phyloP scores from a whole-genome alignment of 2,329 filamentous ascomycete species.

The Zopfia rhizophila region DNA sequence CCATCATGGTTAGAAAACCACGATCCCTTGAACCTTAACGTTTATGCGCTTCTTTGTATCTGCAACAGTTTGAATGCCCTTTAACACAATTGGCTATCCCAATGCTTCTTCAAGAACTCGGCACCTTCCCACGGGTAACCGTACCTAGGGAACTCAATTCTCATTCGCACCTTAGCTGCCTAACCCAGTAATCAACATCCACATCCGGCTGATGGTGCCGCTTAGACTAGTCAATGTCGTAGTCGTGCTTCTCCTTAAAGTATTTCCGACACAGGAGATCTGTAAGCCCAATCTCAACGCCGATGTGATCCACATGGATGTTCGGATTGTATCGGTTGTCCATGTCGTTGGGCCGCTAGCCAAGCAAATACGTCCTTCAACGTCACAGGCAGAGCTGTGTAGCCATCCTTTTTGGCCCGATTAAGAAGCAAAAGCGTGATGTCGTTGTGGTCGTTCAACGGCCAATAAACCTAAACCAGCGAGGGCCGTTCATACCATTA shows the following conservation, averaged over 20 bases:
- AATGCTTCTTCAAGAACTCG: slow-evolving; percentile 66
- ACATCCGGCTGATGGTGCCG: no score
- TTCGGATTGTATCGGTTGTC: slow-evolving; percentile 61
- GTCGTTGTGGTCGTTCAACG: slow-evolving; percentile 68
- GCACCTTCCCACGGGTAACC: slow-evolving; percentile 71
- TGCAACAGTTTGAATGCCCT: slow-evolving; percentile 65
- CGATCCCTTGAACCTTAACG: slow-evolving; percentile 60
- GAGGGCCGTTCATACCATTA: slow-evolving; percentile 62
- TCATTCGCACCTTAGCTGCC: slow-evolving; percentile 37
- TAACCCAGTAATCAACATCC: no score
- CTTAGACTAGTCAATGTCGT: slow-evolving; percentile 53
- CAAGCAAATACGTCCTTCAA: slow-evolving; percentile 74
- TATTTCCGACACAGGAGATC: slow-evolving; percentile 73
- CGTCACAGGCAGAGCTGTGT: slow-evolving; percentile 73
- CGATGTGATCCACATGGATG: slow-evolving; percentile 51
- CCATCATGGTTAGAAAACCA: slow-evolving; percentile 66
- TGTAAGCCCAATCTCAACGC: slow-evolving; percentile 70
- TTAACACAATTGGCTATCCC: slow-evolving; percentile 73
- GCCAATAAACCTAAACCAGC: slow-evolving; percentile 82
- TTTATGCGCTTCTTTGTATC: slow-evolving; percentile 60
- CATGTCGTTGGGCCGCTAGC: slow-evolving; percentile 75
- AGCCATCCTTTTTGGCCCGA: slow-evolving; percentile 70
- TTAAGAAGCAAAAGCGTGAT: slow-evolving; percentile 70
- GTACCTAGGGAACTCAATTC: slow-evolving; percentile 53
- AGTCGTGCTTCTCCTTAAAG: slow-evolving; percentile 60